Evolutionary conservation across 805 yeast genomes (phyloP).

Genomic region (Nakazawaea siamensis): DNA sequence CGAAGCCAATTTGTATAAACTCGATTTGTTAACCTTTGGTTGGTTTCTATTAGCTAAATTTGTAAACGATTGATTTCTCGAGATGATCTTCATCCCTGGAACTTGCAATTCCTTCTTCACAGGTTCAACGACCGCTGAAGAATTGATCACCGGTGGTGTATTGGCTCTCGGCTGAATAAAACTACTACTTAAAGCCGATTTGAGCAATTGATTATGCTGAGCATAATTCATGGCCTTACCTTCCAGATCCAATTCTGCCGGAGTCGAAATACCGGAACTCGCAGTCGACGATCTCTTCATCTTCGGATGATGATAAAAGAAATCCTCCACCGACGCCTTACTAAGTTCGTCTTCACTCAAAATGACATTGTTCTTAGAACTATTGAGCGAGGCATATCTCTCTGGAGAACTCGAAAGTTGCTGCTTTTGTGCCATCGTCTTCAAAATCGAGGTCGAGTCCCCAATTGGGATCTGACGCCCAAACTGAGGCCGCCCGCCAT

Average conservation of each 20-base stretch:
- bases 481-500: too few species aligned
- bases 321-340: conserved; percentile 41
- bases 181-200: conserved; percentile 5
- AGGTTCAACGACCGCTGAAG: conserved; percentile 8
- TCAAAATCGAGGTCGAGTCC: conserved; percentile 19
- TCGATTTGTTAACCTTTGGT: conserved; percentile 1
- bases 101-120: conserved; percentile 5
- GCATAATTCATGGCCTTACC: neutral
- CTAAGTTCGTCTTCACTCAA: conserved; percentile 8
- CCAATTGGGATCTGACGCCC: neutral
- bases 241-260: conserved; percentile 1
- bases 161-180: conserved; percentile 37
- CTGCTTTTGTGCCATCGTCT: conserved; percentile 15
- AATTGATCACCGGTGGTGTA: conserved; percentile 12
- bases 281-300: conserved; percentile 9
- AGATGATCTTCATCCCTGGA: conserved; percentile 4
- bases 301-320: conserved; percentile 32
- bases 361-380: neutral
- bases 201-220: conserved; percentile 1
- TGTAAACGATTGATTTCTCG: conserved; percentile 1
- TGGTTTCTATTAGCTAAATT: conserved; percentile 1
- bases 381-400: conserved; percentile 5
- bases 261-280: conserved; percentile 8
- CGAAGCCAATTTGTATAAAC: conserved; percentile 2
- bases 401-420: conserved; percentile 13